These are phyloP conservation scores for Phytophthora pistaciae DNA, from an alignment of 352 stramenopile species.

Conservation along the genomic window DNA sequence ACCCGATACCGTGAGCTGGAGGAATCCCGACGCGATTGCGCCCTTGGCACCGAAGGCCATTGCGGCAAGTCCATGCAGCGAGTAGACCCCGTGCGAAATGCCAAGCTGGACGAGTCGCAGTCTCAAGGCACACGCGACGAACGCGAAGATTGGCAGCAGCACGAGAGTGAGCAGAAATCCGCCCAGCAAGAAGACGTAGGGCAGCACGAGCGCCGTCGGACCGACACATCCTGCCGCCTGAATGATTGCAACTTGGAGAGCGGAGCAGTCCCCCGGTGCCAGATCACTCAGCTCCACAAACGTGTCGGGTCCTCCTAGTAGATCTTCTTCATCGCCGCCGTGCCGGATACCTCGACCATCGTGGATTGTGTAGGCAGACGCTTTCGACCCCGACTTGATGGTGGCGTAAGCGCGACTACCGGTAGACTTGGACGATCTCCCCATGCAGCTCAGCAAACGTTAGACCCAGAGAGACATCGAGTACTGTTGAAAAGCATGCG, in stretches of 20 bases:
- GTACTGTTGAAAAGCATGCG: slow-evolving; percentile 1
- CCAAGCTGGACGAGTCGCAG: slow-evolving; percentile 55
- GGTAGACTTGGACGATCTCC: slow-evolving; percentile 5
- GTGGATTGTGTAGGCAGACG: slow-evolving; percentile 50
- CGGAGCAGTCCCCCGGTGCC: slow-evolving; percentile 41
- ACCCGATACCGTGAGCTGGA: slow-evolving; percentile 46
- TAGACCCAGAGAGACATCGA: not conserved
- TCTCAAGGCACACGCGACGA: slow-evolving; percentile 37
- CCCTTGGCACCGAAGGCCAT: slow-evolving; percentile 50
- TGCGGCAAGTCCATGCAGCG: slow-evolving; percentile 55
- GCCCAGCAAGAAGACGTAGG: slow-evolving; percentile 54
- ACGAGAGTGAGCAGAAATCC: slow-evolving; percentile 55
- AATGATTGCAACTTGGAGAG: slow-evolving; percentile 41
- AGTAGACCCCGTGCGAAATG: slow-evolving; percentile 62
- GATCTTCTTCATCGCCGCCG: slow-evolving; percentile 41
- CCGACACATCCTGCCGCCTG: slow-evolving; percentile 48
- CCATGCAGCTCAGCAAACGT: slow-evolving; percentile 15
- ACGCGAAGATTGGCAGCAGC: slow-evolving; percentile 41
- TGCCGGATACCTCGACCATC: slow-evolving; percentile 27
- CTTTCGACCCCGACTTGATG: slow-evolving; percentile 19
- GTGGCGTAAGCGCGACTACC: slow-evolving; percentile 12
- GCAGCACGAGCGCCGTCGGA: slow-evolving; percentile 42
- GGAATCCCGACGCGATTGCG: slow-evolving; percentile 33
- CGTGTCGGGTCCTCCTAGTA: slow-evolving; percentile 50
- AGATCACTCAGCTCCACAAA: slow-evolving; percentile 60